A percentile compares a stretch with the other conserved stretches of the same genome.
Evolutionary conservation across 441 rosid species (phyloP).

Genomic region (Cnidoscolus chayamansa): DNA sequence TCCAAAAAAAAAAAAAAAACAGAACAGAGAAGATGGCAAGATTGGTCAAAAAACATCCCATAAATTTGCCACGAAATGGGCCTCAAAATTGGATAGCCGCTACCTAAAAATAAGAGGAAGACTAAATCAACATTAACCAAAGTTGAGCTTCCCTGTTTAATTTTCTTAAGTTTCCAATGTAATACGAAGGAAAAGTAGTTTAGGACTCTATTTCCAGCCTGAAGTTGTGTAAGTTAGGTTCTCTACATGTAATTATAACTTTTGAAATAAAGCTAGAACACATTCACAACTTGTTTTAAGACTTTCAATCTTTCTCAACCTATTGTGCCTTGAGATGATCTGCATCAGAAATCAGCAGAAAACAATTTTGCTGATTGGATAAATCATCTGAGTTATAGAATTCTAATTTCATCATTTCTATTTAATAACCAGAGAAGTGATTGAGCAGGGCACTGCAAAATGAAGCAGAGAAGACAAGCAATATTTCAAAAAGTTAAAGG

Average conservation of each 20-base stretch:
- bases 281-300: background rate
- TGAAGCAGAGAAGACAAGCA: background rate
- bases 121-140: background rate
- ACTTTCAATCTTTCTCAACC: background rate
- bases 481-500: background rate
- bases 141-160: background rate
- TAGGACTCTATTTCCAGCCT: background rate
- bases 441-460: constrained; percentile 4
- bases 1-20: background rate
- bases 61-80: background rate
- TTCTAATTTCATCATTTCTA: background rate
- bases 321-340: background rate
- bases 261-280: background rate
- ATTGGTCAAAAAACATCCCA: background rate
- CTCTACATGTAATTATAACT: background rate
- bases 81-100: background rate
- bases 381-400: background rate
- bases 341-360: background rate
- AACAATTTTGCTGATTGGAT: background rate
- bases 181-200: background rate
- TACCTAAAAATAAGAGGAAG: too few relatives aligned
- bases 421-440: background rate
- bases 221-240: background rate
- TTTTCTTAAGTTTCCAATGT: background rate
- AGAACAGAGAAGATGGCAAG: background rate